Percentiles rank a stretch among this genome's conserved stretches.
phyloP scores from a whole-genome alignment of 305 asterid genomes.

The Petunia hybrid region DNA sequence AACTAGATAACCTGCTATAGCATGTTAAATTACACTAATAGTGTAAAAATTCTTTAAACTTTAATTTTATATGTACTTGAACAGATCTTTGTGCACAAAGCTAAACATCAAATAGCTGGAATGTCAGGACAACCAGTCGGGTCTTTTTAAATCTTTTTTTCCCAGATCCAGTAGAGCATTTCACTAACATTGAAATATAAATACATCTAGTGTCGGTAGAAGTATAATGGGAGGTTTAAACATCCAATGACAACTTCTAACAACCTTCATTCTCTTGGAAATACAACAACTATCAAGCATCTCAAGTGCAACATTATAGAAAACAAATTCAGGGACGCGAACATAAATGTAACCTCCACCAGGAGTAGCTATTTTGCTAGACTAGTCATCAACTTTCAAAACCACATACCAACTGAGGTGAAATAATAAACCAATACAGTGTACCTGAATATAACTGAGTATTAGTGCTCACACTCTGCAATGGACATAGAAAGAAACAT shows the following conservation, averaged over 20 bases:
- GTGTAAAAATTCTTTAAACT: too few species aligned
- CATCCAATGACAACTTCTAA: background rate
- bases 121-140: too few species aligned
- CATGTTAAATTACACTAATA: too few species aligned
- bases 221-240: background rate
- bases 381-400: too few species aligned
- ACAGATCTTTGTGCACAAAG: too few species aligned
- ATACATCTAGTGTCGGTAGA: constrained; percentile 4
- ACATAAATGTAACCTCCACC: background rate
- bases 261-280: background rate
- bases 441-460: background rate
- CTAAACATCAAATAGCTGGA: too few species aligned
- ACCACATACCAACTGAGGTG: background rate
- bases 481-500: background rate
- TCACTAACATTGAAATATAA: background rate
- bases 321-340: background rate
- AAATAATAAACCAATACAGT: background rate
- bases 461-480: background rate
- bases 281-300: background rate
- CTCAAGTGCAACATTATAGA: background rate
- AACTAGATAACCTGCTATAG: too few species aligned
- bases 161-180: background rate
- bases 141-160: too few species aligned
- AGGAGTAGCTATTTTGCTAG: background rate
- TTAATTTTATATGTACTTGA: too few species aligned